phyloP scores from a whole-genome alignment of 2,329 filamentous ascomycete species.

The Zasmidium citrigriseum region DNA sequence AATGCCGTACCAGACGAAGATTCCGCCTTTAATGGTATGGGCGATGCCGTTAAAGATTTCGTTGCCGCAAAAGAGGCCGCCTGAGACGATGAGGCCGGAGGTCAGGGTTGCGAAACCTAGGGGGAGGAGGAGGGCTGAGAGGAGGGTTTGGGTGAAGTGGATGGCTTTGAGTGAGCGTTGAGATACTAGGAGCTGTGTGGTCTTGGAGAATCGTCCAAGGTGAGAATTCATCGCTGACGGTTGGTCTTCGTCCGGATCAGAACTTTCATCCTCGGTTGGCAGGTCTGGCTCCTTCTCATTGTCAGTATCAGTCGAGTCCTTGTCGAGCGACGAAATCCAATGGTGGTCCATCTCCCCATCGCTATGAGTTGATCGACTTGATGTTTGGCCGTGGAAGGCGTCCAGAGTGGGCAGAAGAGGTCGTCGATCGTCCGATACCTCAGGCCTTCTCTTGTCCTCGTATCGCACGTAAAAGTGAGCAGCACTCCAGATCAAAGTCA shows the following conservation, averaged over 20 bases:
- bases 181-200: constrained; percentile 34
- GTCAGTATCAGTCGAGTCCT: constrained; percentile 44
- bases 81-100: constrained; percentile 74
- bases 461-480: constrained; percentile 67
- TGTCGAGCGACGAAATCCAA: constrained; percentile 25
- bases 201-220: constrained; percentile 30
- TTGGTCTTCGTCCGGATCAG: no score
- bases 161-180: constrained; percentile 60
- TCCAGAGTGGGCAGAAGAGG: constrained; percentile 10
- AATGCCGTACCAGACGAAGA: constrained; percentile 92
- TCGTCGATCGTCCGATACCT: constrained; percentile 7
- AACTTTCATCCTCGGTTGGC: no score
- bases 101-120: constrained; percentile 73
- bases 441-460: constrained; percentile 16
- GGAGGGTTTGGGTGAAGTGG: constrained; percentile 61
- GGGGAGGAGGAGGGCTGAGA: constrained; percentile 76
- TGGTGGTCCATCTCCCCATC: constrained; percentile 31
- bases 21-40: constrained; percentile 90
- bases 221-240: constrained; percentile 50
- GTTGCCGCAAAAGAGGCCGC: constrained; percentile 67
- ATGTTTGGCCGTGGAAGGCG: constrained; percentile 25
- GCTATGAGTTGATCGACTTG: constrained; percentile 45
- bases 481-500: constrained; percentile 68
- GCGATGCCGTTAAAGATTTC: constrained; percentile 80
- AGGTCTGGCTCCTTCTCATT: constrained; percentile 26